Base-by-base conservation (phyloP, 306 rosid genomes). In the Citrullus mucosospermus region DNA sequence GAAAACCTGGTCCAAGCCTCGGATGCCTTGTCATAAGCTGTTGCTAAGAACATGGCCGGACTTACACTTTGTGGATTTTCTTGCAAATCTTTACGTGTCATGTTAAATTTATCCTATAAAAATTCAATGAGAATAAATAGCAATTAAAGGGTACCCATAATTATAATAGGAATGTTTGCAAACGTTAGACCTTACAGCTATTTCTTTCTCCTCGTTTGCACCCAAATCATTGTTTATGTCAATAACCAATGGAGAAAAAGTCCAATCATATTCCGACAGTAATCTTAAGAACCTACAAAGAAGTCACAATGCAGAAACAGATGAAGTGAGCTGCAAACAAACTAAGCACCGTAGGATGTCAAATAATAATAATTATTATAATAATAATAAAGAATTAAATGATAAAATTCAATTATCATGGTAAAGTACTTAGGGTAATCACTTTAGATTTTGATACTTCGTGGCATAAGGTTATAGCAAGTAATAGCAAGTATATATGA, bases 1-100 rank as follows among this genome's bases (percentile, higher is more conserved):
- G 96, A 92, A 84, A 78, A 78, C 84, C 80, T 84, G 85, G 97
- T 95, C 98, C 98, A 95, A 69, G 93, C 93, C 80, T 92, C 96
- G 28, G 98, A 92, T 80, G 85, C 88, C 77, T 84, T 92, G 79
- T 92, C 97, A 65, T 95, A 95, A 82, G 86, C 83, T 63, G 97
- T 89, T 62, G 93, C 97, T 78, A 95, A 78, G 86, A 92, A 95
- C 93, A 95, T 89, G 34, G 84, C 88, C 38, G 93, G 85, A 34
- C 84, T 86, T 43, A 67, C 72, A 82, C 71, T 81, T 68, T 84
- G 88, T 8, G 77, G 86, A 77, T 86, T 87, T 70, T 83, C 89
- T 82, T 81, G 86, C n/a, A 82, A 86, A 36, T 72, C 83, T 88
- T 92, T 95, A 85, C 93, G 85, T 81, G 85, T 84, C 72, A 82